Evolutionary conservation across 495 filamentous ascomycete species (phyloP).

Genomic region (Tetracladium marchalianum): DNA sequence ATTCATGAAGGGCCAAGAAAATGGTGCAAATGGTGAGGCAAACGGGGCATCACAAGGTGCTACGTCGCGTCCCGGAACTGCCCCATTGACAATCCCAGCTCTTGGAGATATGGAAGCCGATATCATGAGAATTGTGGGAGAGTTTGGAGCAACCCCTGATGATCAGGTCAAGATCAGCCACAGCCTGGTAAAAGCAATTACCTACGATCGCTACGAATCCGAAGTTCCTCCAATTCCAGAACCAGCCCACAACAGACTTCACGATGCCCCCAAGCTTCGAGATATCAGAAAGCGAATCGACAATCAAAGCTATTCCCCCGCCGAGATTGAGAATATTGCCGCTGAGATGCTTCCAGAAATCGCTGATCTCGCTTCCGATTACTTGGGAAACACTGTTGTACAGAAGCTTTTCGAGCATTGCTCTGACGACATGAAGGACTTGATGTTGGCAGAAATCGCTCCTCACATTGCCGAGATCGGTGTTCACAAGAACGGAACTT

Average conservation of each 20-base stretch:
- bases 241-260: conserved; percentile 79
- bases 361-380: conserved; percentile 87
- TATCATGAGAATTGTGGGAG: conserved; percentile 75
- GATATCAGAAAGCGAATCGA: conserved; percentile 97
- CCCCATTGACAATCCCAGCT: conserved; percentile 52
- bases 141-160: conserved; percentile 82
- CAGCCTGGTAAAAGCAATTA: conserved; percentile 66
- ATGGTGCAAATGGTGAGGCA: conserved; percentile 29
- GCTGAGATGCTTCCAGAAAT: conserved; percentile 91
- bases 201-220: conserved; percentile 57
- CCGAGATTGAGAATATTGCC: conserved; percentile 89
- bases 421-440: conserved; percentile 79
- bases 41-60: conserved; percentile 30
- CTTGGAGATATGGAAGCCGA: conserved; percentile 69
- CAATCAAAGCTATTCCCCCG: conserved; percentile 73
- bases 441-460: conserved; percentile 80
- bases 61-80: conserved; percentile 33
- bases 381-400: conserved; percentile 97
- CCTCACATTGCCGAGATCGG: conserved; percentile 94
- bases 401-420: conserved; percentile 97
- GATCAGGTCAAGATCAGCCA: conserved; percentile 62
- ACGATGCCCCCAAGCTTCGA: conserved; percentile 90
- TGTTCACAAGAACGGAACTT: conserved; percentile 97
- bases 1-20: conserved; percentile 44
- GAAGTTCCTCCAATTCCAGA: conserved; percentile 89